These are phyloP conservation scores for Yarrowia sp. DNA, from an alignment of 805 yeast species.

Conservation along the genomic window DNA sequence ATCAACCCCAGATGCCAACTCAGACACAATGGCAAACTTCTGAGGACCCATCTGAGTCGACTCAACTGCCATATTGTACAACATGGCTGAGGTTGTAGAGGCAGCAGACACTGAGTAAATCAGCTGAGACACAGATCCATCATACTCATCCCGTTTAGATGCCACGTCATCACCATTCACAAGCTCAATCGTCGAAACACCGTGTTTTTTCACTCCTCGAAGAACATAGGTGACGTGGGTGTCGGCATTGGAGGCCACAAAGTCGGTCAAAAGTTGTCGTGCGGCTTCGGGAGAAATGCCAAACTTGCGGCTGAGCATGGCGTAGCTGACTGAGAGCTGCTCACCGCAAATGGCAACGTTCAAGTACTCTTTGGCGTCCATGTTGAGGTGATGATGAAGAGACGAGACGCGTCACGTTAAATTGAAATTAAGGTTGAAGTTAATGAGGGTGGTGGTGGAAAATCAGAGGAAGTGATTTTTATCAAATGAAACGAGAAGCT, in stretches of 20 bases:
- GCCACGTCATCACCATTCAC: neutral
- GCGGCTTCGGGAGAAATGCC: neutral
- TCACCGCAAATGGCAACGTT: constrained; percentile 11
- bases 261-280: neutral
- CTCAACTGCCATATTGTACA: constrained; percentile 7
- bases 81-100: neutral
- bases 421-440: neutral
- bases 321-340: constrained; percentile 3
- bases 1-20: neutral
- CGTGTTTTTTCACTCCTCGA: neutral
- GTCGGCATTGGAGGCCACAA: neutral
- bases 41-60: neutral
- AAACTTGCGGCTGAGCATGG: constrained; percentile 2
- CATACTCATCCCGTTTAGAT: neutral
- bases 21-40: constrained; percentile 13
- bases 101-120: constrained; percentile 11
- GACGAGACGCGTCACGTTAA: constrained; percentile 15
- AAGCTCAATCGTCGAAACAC: neutral
- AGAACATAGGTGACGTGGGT: neutral
- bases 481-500: too few species aligned
- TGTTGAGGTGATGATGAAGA: neutral
- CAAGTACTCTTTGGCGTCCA: constrained; percentile 20
- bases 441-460: too few species aligned
- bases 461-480: too few species aligned
- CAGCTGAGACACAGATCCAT: neutral